phyloP scores from a whole-genome alignment of 1,284 basidiomycete species.

The Trichosporon coremiiforme region DNA sequence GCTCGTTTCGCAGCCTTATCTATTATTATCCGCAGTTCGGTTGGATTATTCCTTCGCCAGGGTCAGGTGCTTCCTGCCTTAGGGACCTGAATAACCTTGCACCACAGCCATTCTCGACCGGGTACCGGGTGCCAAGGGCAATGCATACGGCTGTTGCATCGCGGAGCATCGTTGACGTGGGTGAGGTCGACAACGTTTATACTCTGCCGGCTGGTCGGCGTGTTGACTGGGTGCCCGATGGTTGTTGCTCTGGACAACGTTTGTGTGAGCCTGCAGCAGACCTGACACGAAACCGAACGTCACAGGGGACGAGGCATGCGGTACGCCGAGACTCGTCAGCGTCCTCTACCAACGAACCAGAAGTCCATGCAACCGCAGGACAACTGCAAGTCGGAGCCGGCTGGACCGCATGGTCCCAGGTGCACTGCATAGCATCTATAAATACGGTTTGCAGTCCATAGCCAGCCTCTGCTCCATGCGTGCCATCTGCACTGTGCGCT shows the following conservation, averaged over 20 bases:
- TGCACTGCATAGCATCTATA: constrained; percentile 6
- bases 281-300: not conserved
- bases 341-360: not conserved
- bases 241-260: too few relatives aligned
- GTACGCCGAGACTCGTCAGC: not conserved
- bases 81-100: not conserved
- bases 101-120: too few relatives aligned
- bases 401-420: not conserved
- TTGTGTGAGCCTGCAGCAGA: too few relatives aligned
- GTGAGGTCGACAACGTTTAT: not conserved
- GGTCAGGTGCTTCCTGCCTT: not conserved
- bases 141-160: not conserved
- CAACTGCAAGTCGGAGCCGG: not conserved
- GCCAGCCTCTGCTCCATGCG: not conserved
- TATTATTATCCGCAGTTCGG: constrained; percentile 7
- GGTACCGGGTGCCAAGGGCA: not conserved
- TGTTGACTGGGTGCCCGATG: too few relatives aligned
- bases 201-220: too few relatives aligned
- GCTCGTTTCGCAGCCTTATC: not conserved
- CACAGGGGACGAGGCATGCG: not conserved
- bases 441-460: not conserved
- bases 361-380: too few relatives aligned
- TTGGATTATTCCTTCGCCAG: not conserved
- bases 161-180: not conserved
- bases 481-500: not conserved